Conservation (phyloP, 352 stramenopile species). For the Globisporangium okanoganense region DNA sequence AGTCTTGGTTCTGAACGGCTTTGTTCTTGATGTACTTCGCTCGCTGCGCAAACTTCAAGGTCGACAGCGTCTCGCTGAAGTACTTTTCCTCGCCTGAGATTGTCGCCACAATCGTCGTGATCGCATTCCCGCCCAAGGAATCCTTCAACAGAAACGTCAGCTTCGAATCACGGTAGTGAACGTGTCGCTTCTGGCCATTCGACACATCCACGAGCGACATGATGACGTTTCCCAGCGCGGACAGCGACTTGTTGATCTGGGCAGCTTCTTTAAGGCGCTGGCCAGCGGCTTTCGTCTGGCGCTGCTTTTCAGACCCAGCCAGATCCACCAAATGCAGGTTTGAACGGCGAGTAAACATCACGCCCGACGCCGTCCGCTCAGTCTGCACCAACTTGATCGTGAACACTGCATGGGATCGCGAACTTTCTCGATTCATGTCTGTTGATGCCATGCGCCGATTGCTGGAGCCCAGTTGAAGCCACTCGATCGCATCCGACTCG, state of each 20-base stretch:
- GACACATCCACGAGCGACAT: constrained; percentile 85
- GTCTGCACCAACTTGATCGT: constrained; percentile 92
- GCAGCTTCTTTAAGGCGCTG: constrained; percentile 85
- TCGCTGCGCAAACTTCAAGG: constrained; percentile 84
- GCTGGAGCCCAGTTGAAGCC: constrained; percentile 65
- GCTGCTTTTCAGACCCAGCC: constrained; percentile 85
- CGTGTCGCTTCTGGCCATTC: constrained; percentile 73
- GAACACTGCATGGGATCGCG: constrained; percentile 96
- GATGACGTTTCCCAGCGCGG: constrained; percentile 86
- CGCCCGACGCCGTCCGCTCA: constrained; percentile 50
- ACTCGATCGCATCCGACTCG: constrained; percentile 64
- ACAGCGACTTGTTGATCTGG: constrained; percentile 90
- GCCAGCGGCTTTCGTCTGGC: constrained; percentile 71
- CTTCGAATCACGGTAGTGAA: constrained; percentile 87
- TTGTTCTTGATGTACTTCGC: constrained; percentile 90
- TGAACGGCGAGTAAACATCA: constrained; percentile 63
- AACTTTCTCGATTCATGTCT: constrained; percentile 97
- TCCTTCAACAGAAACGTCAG: constrained; percentile 80
- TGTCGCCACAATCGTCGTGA: constrained; percentile 82
- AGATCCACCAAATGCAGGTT: constrained; percentile 86
- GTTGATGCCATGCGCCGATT: constrained; percentile 95
- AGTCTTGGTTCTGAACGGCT: constrained; percentile 82
- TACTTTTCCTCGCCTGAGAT: constrained; percentile 81
- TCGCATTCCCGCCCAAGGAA: constrained; percentile 81
- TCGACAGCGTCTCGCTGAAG: constrained; percentile 84